phyloP scores from a whole-genome alignment of 139 green algal species.

The Chlamydomonas sphaeroides region DNA sequence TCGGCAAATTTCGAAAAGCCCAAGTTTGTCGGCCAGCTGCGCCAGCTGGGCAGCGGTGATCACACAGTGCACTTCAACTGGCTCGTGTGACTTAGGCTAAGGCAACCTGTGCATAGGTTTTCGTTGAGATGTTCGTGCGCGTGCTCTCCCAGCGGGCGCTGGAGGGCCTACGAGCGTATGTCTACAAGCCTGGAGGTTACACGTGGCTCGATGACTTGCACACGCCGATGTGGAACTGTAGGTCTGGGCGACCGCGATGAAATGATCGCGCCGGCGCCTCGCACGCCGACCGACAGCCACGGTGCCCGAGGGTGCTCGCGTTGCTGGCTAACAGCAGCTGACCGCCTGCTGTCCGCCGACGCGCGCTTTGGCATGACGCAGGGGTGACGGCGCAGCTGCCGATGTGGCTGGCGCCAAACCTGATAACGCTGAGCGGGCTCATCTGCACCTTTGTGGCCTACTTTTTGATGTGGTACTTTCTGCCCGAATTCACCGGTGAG shows the following conservation, averaged over 20 bases:
- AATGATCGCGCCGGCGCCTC: not conserved
- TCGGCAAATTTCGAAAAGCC: too few species aligned
- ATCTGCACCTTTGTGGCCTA: constrained; percentile 73
- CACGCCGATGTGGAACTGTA: constrained; percentile 85
- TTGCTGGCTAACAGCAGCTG: too few species aligned
- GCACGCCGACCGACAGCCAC: not conserved
- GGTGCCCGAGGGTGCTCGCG: too few species aligned
- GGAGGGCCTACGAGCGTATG: constrained; percentile 79
- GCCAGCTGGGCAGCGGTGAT: too few species aligned
- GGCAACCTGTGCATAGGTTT: too few species aligned
- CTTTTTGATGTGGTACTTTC: constrained; percentile 58
- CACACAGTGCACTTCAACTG: too few species aligned
- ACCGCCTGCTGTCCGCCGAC: too few species aligned
- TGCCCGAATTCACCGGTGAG: constrained; percentile 73
- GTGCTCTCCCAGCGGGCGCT: constrained; percentile 64
- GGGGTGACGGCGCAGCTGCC: constrained; percentile 70
- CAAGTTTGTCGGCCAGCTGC: too few species aligned
- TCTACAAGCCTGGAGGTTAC: constrained; percentile 88
- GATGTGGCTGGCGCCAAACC: constrained; percentile 92
- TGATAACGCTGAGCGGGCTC: constrained; percentile 89
- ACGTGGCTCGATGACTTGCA: constrained; percentile 86
- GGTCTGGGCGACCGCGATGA: too few species aligned
- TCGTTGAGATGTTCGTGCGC: too few species aligned
- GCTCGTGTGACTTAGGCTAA: too few species aligned
- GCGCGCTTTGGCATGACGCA: too few species aligned